Base-by-base conservation (phyloP, 257 asterid genomes). In the Petrea volubilis region DNA sequence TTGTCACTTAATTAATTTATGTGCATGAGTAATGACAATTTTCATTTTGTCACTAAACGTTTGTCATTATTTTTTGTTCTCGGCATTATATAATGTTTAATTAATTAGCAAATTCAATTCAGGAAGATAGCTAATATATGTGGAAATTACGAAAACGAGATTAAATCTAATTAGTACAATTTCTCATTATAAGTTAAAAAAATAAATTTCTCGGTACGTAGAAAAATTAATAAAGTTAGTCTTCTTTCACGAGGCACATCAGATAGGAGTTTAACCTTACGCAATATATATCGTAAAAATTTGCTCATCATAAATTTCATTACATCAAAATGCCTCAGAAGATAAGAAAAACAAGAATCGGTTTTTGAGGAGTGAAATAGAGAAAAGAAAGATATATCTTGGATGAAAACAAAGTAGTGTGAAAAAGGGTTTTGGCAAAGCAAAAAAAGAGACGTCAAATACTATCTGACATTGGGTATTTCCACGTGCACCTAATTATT, bases 401-500 rank as follows among this genome's bases (percentile, higher is more conserved):
- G 41, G 49, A 33, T 62, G 69, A 57, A 68, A 62, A 34, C 40
- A 49, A 77, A 73, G 78, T 61, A 53, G 74, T 41, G 77, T 64
- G 50, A 66, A 68, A 61, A 76, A 77, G 59, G 68, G 58, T 7
- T 66, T 51, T 49, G 67, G 55, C 72, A 63, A 71, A 77, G 71
- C 52, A 24, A 9, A 28, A 77, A 62, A 74, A 72, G 51, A 78
- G 57, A 36, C 53, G 49, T 67, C 41, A 71, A 77, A 51, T 73
- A 76, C 52, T 25, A 67, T 72, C 78, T 77, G 77, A 79, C 81
- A 77, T 36, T 67, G 43, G 66, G 62, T 73, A 78, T 74, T 75
- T 69, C 81, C 85, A 79, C 85, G 81, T 81, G 86, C 78, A 77
- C 68, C 73, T 60, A 74, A 69, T 68, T 71, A 69, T 68, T 71